Percentiles rank a stretch among this genome's conserved stretches.
These are phyloP conservation scores for Monilinia polystroma DNA, from an alignment of 2,329 filamentous ascomycete genomes.

Conservation along the genomic window DNA sequence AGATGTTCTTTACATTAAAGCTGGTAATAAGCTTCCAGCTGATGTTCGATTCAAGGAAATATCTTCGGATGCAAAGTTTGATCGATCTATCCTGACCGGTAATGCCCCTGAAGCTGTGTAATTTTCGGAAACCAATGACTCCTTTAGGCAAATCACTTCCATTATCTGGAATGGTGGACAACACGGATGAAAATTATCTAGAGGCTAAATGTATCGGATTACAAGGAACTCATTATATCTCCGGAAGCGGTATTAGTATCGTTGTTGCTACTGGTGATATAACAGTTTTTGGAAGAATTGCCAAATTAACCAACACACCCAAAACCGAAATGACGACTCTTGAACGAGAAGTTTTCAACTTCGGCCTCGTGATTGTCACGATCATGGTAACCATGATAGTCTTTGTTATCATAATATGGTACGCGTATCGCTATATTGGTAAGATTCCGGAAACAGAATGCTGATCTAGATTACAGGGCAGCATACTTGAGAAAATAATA, in stretches of 20 bases:
- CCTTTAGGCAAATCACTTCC: conserved; percentile 57
- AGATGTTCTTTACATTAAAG: conserved; percentile 65
- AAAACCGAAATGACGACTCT: conserved; percentile 65
- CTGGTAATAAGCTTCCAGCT: conserved; percentile 70
- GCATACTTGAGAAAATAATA: conserved; percentile 64
- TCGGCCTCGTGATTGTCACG: conserved; percentile 65
- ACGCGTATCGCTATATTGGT: neutral
- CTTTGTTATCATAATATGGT: conserved; percentile 52
- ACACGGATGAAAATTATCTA: conserved; percentile 69
- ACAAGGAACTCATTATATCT: conserved; percentile 72
- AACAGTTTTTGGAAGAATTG: conserved; percentile 74
- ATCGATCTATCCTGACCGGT: conserved; percentile 67
- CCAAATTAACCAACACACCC: conserved; percentile 66
- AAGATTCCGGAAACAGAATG: neutral
- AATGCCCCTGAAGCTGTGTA: neutral
- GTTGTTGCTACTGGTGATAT: conserved; percentile 69
- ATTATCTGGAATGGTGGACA: conserved; percentile 59
- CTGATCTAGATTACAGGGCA: conserved; percentile 55
- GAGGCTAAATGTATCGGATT: conserved; percentile 73
- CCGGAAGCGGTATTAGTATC: conserved; percentile 62
- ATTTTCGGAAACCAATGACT: neutral
- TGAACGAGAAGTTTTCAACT: conserved; percentile 69
- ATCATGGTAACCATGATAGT: conserved; percentile 65
- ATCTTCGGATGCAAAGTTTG: conserved; percentile 69
- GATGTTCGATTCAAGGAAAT: conserved; percentile 68